Evolutionary conservation across 306 rosid species (phyloP).

Genomic region (Rosa rugosa): DNA sequence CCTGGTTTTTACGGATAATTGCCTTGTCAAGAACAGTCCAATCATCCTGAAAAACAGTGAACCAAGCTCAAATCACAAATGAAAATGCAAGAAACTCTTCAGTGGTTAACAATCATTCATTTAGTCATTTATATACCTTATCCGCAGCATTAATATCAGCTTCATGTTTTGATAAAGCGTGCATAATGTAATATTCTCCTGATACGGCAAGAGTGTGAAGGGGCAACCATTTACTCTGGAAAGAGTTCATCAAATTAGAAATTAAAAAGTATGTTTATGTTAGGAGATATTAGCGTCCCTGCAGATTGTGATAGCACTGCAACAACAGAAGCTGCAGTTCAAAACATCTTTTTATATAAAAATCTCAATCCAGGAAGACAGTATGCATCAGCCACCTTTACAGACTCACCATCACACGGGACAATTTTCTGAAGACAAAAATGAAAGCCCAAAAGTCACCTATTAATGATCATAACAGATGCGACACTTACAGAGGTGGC

Average conservation of each 20-base stretch:
- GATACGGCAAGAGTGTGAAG: conserved; percentile 80
- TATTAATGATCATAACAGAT: not conserved
- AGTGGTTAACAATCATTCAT: conserved; percentile 6
- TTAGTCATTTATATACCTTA: conserved; percentile 48
- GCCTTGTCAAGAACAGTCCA: conserved; percentile 81
- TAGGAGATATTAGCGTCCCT: no score
- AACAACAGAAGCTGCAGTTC: not conserved
- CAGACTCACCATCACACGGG: not conserved
- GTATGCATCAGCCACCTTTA: not conserved
- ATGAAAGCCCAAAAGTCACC: not conserved
- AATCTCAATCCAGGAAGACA: not conserved
- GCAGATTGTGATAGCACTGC: not conserved
- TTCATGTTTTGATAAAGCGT: conserved; percentile 64
- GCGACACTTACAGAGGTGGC: conserved; percentile 74
- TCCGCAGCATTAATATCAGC: conserved; percentile 75
- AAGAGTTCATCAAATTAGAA: conserved; percentile 17
- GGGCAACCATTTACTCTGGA: conserved; percentile 84
- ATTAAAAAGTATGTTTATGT: not conserved
- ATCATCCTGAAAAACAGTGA: conserved; percentile 59
- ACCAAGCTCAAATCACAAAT: conserved; percentile 11
- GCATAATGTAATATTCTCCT: conserved; percentile 71
- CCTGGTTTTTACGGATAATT: conserved; percentile 75
- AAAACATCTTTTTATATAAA: not conserved
- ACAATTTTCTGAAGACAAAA: not conserved
- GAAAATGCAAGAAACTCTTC: not conserved